These are phyloP conservation scores for Torulaspora franciscae DNA, from an alignment of 805 yeast species.

Conservation along the genomic window DNA sequence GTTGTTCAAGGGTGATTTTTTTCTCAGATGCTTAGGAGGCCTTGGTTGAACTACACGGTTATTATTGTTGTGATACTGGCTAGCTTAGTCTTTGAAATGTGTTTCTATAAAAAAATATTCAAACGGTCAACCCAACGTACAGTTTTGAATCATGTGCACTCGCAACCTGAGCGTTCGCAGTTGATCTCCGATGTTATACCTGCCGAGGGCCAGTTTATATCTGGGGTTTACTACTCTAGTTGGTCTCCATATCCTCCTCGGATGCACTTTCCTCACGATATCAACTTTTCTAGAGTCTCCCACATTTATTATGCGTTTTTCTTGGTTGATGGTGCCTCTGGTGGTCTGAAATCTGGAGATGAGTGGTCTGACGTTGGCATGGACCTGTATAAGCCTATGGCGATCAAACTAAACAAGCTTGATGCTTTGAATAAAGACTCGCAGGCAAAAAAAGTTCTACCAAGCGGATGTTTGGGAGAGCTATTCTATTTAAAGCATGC, in stretches of 20 bases:
- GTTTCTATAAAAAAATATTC: conserved; percentile 15
- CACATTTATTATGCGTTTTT: conserved; percentile 78
- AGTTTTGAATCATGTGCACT: conserved; percentile 11
- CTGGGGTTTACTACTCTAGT: conserved; percentile 47
- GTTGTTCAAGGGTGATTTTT: background rate
- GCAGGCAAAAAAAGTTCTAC: conserved; percentile 11
- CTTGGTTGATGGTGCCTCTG: conserved; percentile 49
- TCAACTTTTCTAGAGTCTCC: conserved; percentile 54
- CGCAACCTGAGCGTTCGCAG: background rate
- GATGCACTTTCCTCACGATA: conserved; percentile 53
- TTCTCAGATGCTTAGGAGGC: conserved; percentile 7
- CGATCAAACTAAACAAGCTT: conserved; percentile 8
- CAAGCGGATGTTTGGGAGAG: conserved; percentile 48
- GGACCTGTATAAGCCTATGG: conserved; percentile 23
- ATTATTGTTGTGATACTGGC: conserved; percentile 8
- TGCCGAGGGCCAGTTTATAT: conserved; percentile 13
- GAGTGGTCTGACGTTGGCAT: conserved; percentile 58
- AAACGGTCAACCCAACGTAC: conserved; percentile 6
- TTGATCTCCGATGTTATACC: background rate
- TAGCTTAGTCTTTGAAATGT: conserved; percentile 15
- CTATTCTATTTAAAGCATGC: conserved; percentile 44
- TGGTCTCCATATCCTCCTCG: conserved; percentile 67
- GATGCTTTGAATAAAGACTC: background rate
- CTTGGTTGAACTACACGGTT: conserved; percentile 3
- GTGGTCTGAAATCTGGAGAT: conserved; percentile 54